Conservation (phyloP, 108 stramenopile species). For the Cyclotella baltica region DNA sequence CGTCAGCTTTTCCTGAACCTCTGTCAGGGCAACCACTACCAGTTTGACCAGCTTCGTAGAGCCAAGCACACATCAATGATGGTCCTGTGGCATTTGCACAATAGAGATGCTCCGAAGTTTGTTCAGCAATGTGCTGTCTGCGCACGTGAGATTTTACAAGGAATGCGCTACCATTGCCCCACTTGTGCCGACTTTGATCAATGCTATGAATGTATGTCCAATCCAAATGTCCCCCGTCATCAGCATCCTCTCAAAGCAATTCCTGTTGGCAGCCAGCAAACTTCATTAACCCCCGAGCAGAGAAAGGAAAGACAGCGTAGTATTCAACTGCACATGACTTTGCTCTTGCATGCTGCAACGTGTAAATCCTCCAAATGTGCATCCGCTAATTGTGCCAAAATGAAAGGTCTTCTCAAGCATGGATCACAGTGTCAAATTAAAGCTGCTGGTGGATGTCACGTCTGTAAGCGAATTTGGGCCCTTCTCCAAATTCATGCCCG, state of each 20-base stretch:
- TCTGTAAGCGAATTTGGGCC: constrained; percentile 98
- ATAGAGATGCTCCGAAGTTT: constrained; percentile 96
- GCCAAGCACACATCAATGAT: constrained; percentile 99
- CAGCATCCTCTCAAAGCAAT: constrained; percentile 88
- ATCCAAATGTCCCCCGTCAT: constrained; percentile 82
- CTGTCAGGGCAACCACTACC: constrained; percentile 97
- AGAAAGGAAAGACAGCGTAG: constrained; percentile 92
- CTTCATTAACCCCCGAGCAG: constrained; percentile 88
- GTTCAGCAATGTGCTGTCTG: constrained; percentile 93
- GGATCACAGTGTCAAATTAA: constrained; percentile 83
- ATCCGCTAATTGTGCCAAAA: constrained; percentile 95
- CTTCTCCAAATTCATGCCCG: constrained; percentile 97
- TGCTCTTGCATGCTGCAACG: constrained; percentile 93
- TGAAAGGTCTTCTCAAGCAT: constrained; percentile 96
- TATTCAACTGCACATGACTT: constrained; percentile 96
- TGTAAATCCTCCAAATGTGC: constrained; percentile 88
- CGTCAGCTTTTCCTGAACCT: constrained; percentile 90
- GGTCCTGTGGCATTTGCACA: constrained; percentile 98
- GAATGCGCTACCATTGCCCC: constrained; percentile 89
- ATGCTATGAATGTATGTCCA: constrained; percentile 87
- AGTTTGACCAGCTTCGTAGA: constrained; percentile 96
- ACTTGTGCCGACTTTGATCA: constrained; percentile 95
- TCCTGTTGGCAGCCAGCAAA: constrained; percentile 80
- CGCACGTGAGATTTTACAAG: constrained; percentile 83
- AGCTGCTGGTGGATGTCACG: constrained; percentile 92